Base-by-base conservation (phyloP, 2,329 filamentous ascomycete genomes). In the Fusarium vanettenii region DNA sequence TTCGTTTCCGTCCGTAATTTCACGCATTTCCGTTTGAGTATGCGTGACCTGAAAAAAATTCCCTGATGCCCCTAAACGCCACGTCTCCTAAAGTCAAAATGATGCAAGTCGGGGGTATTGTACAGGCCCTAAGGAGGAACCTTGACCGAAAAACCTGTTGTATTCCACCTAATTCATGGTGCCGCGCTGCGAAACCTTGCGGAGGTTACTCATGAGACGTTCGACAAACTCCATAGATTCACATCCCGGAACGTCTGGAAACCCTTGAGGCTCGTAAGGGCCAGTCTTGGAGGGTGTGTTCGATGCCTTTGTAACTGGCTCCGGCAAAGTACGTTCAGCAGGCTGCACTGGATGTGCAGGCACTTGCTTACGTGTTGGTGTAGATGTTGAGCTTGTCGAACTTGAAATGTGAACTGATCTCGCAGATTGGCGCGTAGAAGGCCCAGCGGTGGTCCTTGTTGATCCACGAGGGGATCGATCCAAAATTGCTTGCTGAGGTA, bases 181-280 rank as follows among this genome's bases (percentile, higher is more conserved):
- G 9, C 63, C 56, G 27, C 76, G 76, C 20, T 76, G 76, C 27
- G 82, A 83, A 11, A 84, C 85, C 60, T 85, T 82, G 48, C 85
- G 84, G 16, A 90, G 80, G 71, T 89, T 88, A 50, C 80, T 78
- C 84, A 90, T 86, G 83, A 90, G 87, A 70, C 85, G 85, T 77
- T 89, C 87, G 52, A 90, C 84, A 45, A 89, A 82, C 29, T 85
- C 81, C 81, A 85, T 84, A n/a, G 85, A 86, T 74, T 86, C 86
- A 59, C 80, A 76, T 13, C 82, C 83, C 10, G 86, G 83, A 25
- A 85, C 84, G 64, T 86, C 85, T 2, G 84, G 80, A 60, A 86
- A 84, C 18, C 81, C 82, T 39, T 82, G 82, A n/a, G 72, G 71
- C 27, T 64, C 52, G 9, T 56, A 27, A 18, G 57, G 52, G 33